Conservation (phyloP, 306 rosid genomes). For the Cyclanthera cordifolia region DNA sequence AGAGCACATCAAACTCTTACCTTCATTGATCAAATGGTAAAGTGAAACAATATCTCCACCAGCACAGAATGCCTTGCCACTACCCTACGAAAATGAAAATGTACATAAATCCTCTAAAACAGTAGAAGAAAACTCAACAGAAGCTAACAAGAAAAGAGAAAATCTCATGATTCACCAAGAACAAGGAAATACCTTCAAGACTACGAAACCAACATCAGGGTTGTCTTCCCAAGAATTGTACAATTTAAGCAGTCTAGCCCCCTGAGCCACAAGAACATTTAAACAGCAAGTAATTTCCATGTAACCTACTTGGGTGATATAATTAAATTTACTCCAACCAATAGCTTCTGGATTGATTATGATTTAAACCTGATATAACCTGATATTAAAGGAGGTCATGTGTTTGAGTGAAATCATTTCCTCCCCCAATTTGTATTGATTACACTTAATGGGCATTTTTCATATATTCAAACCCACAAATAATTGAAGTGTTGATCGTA, state of each 20-base stretch:
- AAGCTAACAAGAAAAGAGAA: background rate
- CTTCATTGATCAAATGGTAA: conserved; percentile 41
- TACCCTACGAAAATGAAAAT: conserved; percentile 42
- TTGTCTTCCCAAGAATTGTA: conserved; percentile 67
- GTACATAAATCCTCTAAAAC: background rate
- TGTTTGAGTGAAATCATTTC: no score
- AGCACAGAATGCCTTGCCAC: conserved; percentile 76
- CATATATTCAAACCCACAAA: no score
- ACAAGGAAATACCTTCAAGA: conserved; percentile 40
- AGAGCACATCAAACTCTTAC: conserved; percentile 19
- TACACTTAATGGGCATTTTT: no score
- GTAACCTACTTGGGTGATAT: background rate
- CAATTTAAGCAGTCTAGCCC: conserved; percentile 39
- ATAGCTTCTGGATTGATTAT: no score
- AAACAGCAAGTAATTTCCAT: background rate
- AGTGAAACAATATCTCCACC: conserved; percentile 86
- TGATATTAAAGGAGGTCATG: no score
- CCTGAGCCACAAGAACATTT: conserved; percentile 29
- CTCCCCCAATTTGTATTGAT: no score
- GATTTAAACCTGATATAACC: no score
- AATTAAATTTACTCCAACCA: no score
- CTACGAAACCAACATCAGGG: conserved; percentile 65
- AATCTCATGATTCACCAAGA: background rate
- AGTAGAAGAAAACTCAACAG: background rate
- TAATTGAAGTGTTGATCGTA: no score